Base-by-base conservation (phyloP, 75 land plant genomes). In the Pinus taeda region DNA sequence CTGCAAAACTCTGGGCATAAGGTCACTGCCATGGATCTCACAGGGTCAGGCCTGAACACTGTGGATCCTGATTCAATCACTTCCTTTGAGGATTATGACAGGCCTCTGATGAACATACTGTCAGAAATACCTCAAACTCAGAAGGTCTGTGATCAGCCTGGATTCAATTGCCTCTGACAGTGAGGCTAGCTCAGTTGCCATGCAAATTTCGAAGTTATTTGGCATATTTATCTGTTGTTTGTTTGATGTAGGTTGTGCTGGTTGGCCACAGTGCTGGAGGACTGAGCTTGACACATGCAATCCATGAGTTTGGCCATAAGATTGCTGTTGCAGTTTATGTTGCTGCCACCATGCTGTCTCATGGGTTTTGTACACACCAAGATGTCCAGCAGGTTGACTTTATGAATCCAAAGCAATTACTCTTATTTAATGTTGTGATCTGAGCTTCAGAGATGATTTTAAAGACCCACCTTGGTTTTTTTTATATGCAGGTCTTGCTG, bases 231-330 rank as follows among this genome's bases (percentile, higher is more conserved):
- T 59, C 21, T 59, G 5, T 59, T 59, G 18, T n/a, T 59, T 17
- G 18, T 1, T 59, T 59, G 60, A n/a, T 59, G 37, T 60, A 87
- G 92, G 91, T 93, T 37, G 82, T 93, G 14, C 57, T 93, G 65
- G 92, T 93, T 1, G 96, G 96, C 1, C 93, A 89, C 71, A 89
- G 91, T 71, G 83, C 91, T n/a, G 96, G 93, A 70, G 96, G 93
- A 60, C 69, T 85, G 5, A 80, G 85, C 15, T 42, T 93, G 24
- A 85, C 90, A 6, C 76, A 84, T 37, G 90, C 92, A 11, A 83
- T 81, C 57, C 82, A 85, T 72, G 59, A 53, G 37, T 83, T 83
- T 56, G 53, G 80, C 2, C 39, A 74, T 59, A 85, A 82, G 71
- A 81, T 88, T 15, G 33, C 71, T 8, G 67, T 72, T 29, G 87